Conservation (phyloP, 805 yeast genomes). For the Kockiozyma suomiensis region DNA sequence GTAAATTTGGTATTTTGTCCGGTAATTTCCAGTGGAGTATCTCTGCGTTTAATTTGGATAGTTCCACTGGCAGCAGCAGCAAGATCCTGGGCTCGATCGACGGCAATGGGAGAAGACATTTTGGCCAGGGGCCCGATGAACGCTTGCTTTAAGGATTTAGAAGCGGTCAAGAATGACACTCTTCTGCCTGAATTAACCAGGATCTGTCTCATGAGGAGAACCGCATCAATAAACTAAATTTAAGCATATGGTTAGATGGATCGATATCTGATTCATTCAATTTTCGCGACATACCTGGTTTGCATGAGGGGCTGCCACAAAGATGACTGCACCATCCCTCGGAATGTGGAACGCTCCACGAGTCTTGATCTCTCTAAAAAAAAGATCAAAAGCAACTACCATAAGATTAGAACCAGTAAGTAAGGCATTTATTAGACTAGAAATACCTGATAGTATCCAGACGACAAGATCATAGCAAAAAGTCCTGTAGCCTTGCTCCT, state of each 20-base stretch:
- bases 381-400: slow-evolving; percentile 56
- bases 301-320: slow-evolving; percentile 98
- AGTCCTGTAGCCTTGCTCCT: slow-evolving; percentile 1
- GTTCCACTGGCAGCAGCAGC: slow-evolving; percentile 66
- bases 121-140: slow-evolving; percentile 78
- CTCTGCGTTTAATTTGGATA: slow-evolving; percentile 56
- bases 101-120: slow-evolving; percentile 83
- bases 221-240: slow-evolving; percentile 70
- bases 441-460: slow-evolving; percentile 12
- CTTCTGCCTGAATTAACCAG: slow-evolving; percentile 65
- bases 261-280: not conserved
- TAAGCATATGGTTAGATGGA: not conserved
- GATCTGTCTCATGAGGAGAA: slow-evolving; percentile 80
- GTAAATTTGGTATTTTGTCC: slow-evolving; percentile 75
- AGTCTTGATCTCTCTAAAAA: slow-evolving; percentile 85
- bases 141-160: slow-evolving; percentile 62
- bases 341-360: slow-evolving; percentile 81
- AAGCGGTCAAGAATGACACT: slow-evolving; percentile 83
- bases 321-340: slow-evolving; percentile 76
- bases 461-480: slow-evolving; percentile 7
- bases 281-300: slow-evolving; percentile 56
- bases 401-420: too few relatives aligned
- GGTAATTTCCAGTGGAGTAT: slow-evolving; percentile 56
- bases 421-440: too few relatives aligned
- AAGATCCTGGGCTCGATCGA: slow-evolving; percentile 88